Conservation (phyloP, 139 green algal species). For the Limnomonas spitsbergensis region DNA sequence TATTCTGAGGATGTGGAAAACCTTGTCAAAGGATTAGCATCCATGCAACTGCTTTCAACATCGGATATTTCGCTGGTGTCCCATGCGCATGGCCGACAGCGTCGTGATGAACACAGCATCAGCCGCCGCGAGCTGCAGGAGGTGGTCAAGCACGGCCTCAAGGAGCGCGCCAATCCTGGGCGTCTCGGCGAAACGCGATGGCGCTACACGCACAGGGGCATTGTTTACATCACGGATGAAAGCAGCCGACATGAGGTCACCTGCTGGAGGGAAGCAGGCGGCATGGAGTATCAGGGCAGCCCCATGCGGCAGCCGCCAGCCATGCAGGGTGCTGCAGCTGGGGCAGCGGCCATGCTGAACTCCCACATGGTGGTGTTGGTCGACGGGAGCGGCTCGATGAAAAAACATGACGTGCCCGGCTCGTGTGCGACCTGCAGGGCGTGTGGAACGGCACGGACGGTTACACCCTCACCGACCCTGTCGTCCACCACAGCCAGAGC, state of each 20-base stretch:
- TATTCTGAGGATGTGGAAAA: too few species aligned
- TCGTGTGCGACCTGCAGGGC: conserved; percentile 50
- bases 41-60: too few species aligned
- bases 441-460: conserved; percentile 32
- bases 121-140: conserved; percentile 21
- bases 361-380: conserved; percentile 43
- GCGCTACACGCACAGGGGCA: conserved; percentile 31
- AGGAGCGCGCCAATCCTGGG: conserved; percentile 24
- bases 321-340: not conserved
- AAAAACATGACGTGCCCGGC: conserved; percentile 36
- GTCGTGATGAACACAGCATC: not conserved
- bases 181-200: conserved; percentile 26
- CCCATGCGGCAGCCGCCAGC: too few species aligned
- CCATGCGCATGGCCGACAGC: conserved; percentile 2
- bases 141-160: conserved; percentile 37
- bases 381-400: conserved; percentile 41
- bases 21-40: too few species aligned
- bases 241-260: conserved; percentile 42
- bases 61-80: not conserved
- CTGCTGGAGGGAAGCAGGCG: conserved; percentile 32
- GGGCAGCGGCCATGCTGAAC: not conserved
- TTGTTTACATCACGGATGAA: conserved; percentile 46
- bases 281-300: not conserved
- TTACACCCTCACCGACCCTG: conserved; percentile 43
- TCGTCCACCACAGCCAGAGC: conserved; percentile 35